Base-by-base conservation (phyloP, 2,329 filamentous ascomycete genomes). In the Cladosporium sp. region DNA sequence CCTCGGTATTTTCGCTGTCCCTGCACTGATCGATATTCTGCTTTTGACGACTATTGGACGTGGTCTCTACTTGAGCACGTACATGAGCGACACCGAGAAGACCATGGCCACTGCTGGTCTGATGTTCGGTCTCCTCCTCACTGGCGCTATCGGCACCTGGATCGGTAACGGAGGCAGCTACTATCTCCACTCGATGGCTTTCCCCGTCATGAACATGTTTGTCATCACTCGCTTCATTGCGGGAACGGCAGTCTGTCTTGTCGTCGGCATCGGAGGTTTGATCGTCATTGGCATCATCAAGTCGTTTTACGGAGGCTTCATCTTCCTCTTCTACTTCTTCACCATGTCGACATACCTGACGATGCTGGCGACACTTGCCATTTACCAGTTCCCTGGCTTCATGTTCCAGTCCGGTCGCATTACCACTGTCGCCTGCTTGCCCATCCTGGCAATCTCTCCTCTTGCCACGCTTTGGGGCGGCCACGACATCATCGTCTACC, bases 91-190 rank as follows among this genome's bases (percentile, higher is more conserved):
- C 6, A 64, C 70, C 1, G 70, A 78, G 32, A 72, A 77, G 54
- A 70, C 76, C 31, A 38, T 46, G 28, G 80, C 80, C 2, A 82
- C 80, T 1, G 73, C 76, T 46, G 81, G 79, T 1, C 65, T 84
- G 38, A 77, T 84, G 71, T 77, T 80, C 10, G 77, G 80, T 2
- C 57, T 60, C 10, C 66, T 84, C 10, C 68, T 84, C 19, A 81
- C 79, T 7, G 80, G 81, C 38, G 81, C 77, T 5, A 77, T 83
- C 43, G 81, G 80, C 19, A 82, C 80, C 6, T 84, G 80, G 80
- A 81, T 84, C 38, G 79, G 79, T 6, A 81, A 79, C 52, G 79
- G 79, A 28, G 82, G 81, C 2, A 80, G 78, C 32, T 85, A 83
- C 64, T 85, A 84, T 57, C 73, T 84, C 5, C 72, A 76, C 38